Conservation (phyloP, 2,329 filamentous ascomycete species). For the Cylindrodendrum hubeiense region DNA sequence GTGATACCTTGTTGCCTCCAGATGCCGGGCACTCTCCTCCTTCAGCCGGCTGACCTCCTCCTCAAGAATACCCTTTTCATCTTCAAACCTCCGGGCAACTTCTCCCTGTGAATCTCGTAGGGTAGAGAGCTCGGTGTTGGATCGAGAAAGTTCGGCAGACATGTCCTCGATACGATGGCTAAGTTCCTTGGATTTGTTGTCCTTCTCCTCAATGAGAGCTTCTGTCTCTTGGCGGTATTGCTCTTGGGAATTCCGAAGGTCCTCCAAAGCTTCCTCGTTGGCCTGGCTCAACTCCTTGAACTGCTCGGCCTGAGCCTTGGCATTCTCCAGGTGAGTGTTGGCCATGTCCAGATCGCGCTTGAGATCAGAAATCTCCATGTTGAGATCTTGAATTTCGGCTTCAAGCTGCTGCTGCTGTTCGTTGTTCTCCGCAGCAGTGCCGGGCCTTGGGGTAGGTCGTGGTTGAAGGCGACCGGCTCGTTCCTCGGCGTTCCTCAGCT, state of each 20-base stretch:
- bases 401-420: conserved; percentile 64
- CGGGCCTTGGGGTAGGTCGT: conserved; percentile 75
- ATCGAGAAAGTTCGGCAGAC: conserved; percentile 81
- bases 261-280: conserved; percentile 88
- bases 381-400: conserved; percentile 82
- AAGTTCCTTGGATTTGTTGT: conserved; percentile 82
- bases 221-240: conserved; percentile 92
- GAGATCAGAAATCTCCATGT: conserved; percentile 85
- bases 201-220: conserved; percentile 79
- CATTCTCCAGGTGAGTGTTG: conserved; percentile 82
- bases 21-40: conserved; percentile 84
- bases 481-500: conserved; percentile 91
- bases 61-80: conserved; percentile 85
- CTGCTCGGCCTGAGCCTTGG: conserved; percentile 84
- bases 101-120: conserved; percentile 87
- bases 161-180: conserved; percentile 88
- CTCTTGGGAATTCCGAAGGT: conserved; percentile 83
- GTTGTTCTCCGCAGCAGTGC: conserved; percentile 54
- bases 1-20: conserved; percentile 84
- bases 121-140: conserved; percentile 84
- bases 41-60: conserved; percentile 84
- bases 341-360: conserved; percentile 88
- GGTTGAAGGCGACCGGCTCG: conserved; percentile 85
- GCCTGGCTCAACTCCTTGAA: conserved; percentile 90
- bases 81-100: conserved; percentile 75